A percentile compares a stretch with the other conserved stretches of the same genome.
Conservation (phyloP, 352 stramenopile genomes). For the Pelagophyceae sp. region DNA sequence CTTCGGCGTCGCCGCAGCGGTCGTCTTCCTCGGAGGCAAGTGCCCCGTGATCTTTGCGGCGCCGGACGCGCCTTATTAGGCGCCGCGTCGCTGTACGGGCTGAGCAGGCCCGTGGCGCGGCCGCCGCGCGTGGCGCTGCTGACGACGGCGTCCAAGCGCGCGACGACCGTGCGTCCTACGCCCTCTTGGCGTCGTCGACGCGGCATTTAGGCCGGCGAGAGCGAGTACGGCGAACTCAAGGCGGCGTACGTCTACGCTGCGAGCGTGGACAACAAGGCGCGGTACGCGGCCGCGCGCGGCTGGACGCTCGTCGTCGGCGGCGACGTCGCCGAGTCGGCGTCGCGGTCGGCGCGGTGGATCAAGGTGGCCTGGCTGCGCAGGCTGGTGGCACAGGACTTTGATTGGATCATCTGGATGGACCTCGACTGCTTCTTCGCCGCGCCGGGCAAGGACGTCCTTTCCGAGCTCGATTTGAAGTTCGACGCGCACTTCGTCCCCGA, state of each 20-base stretch:
- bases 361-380: conserved; percentile 14
- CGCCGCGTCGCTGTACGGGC: too few relatives aligned
- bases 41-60: too few relatives aligned
- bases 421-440: conserved; percentile 9
- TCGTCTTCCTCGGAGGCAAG: too few relatives aligned
- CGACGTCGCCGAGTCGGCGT: background rate
- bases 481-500: conserved; percentile 10
- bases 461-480: background rate
- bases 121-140: background rate
- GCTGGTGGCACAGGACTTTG: background rate
- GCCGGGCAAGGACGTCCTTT: background rate
- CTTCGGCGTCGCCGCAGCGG: too few relatives aligned
- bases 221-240: conserved; percentile 16
- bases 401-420: conserved; percentile 17
- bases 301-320: background rate
- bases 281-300: background rate
- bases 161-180: background rate
- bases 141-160: background rate
- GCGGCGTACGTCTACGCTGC: conserved; percentile 13
- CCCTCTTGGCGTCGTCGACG: background rate
- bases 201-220: background rate
- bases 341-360: background rate
- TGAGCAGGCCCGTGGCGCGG: too few relatives aligned
- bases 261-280: conserved; percentile 16
- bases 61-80: too few relatives aligned